Evolutionary conservation across 2,329 filamentous ascomycete genomes (phyloP).

Genomic region (Aureobasidium sp.): DNA sequence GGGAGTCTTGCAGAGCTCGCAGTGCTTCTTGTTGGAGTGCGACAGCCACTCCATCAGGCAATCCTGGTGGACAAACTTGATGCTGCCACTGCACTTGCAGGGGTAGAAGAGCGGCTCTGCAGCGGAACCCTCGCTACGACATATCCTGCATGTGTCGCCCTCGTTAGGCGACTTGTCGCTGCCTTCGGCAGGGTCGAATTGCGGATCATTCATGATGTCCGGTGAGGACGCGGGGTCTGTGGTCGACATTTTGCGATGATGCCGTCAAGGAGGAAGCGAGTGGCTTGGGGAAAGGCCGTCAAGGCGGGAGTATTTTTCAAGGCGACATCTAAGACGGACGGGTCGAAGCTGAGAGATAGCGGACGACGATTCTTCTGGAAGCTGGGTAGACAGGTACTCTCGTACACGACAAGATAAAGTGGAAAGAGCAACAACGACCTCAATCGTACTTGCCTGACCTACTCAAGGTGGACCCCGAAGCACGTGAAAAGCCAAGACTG

Average conservation of each 20-base stretch:
- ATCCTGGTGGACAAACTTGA: conserved; percentile 96
- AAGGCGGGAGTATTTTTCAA: not conserved
- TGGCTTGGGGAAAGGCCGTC: not conserved
- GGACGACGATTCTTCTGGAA: not conserved
- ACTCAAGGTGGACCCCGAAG: not conserved
- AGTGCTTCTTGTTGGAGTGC: conserved; percentile 98
- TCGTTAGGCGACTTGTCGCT: conserved; percentile 33
- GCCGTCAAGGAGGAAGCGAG: not conserved
- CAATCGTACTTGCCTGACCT: not conserved
- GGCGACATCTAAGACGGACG: not conserved
- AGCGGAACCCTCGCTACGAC: conserved; percentile 72
- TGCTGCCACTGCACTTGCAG: conserved; percentile 98
- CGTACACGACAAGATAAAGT: not conserved
- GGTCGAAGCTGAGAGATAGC: not conserved
- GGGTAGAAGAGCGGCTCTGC: conserved; percentile 91
- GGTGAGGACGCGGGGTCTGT: conserved; percentile 18
- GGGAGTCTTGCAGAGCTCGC: conserved; percentile 96
- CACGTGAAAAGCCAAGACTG: not conserved
- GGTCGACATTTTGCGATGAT: not conserved
- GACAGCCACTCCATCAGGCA: conserved; percentile 98
- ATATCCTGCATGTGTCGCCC: conserved; percentile 90
- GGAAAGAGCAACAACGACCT: not conserved
- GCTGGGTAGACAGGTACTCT: not conserved
- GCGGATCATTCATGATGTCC: conserved; percentile 51
- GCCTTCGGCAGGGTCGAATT: conserved; percentile 32